Evolutionary conservation across 208 protist species (phyloP), one percentile per base, ranked within the genome.

Genomic region (Acanthamoeba divionensis): DNA sequence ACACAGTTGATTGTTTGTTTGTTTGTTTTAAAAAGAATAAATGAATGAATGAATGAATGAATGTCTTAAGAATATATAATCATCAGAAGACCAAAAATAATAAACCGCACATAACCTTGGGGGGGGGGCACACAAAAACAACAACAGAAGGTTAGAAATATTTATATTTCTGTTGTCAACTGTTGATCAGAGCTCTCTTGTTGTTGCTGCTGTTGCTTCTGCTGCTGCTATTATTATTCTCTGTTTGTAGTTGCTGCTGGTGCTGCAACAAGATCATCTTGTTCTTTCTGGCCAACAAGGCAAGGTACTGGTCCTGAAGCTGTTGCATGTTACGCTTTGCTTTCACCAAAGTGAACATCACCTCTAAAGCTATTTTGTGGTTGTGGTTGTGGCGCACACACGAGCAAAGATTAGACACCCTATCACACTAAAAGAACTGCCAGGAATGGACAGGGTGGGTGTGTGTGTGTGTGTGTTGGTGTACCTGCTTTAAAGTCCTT

Each of bases 401-500:
- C 31, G 18, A 57, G 50, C n/a, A 9, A 8, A 75, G 31, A 75
- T 15, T 36, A 69, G 13, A 26, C 33, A 29, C 2, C 18, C 1
- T 12, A 29, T 3, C 62, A 4, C 10, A 4, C 13, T 69, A 29
- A 69, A 21, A 66, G 12, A 66, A 18, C 4, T 3, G 12, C 12
- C 3, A 9, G 7, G 10, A 1, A 21, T 9, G 18, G 0, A n/a
- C 26, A 15, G 26, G 29, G 29, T 33, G 63, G 26, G 47, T 31
- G 4, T 10, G 63, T 9, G 7, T 36, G 57, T n/a, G 57, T 4
- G 47, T 41, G 63, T 13, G 2, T 26, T 12, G 0, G 63, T 41
- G 63, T 62, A 83, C 73, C 73, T 3, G 73, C 36, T 36, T 83
- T 83, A n/a, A 83, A 83, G 31, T 83, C 73, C 1, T 13, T 8